Evolutionary conservation across 768 basidiomycete species (phyloP).

Genomic region (Pholiota microspora): DNA sequence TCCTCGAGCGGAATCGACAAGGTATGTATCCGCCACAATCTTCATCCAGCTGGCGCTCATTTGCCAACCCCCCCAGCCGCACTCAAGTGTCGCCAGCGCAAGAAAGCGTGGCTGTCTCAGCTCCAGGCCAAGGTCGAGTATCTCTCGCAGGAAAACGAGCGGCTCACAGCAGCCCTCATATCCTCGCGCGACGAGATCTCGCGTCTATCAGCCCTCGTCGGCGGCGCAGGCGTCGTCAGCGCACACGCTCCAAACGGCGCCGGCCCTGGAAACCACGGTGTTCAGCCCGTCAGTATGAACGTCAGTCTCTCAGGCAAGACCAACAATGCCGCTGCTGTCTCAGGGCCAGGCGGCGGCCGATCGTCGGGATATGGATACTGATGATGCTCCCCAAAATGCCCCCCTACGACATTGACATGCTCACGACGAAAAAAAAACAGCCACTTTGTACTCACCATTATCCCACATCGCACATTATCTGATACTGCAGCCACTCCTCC

Average conservation of each 20-base stretch:
- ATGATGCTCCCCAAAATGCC: not conserved
- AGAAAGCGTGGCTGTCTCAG: conserved; percentile 95
- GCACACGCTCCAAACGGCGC: conserved; percentile 26
- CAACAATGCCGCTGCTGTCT: conserved; percentile 26
- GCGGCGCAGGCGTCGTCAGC: conserved; percentile 56
- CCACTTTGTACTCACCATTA: not conserved
- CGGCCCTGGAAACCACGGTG: conserved; percentile 28
- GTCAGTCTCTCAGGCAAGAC: conserved; percentile 34
- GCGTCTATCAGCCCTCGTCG: conserved; percentile 72
- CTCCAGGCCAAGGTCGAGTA: conserved; percentile 94
- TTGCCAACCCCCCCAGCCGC: conserved; percentile 75
- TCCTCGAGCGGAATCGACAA: conserved; percentile 96
- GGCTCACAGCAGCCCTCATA: conserved; percentile 82
- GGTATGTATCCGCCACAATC: too few species aligned
- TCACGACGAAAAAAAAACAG: conserved; percentile 6
- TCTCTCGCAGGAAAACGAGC: conserved; percentile 92
- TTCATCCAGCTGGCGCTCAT: too few species aligned
- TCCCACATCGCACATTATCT: conserved; percentile 2
- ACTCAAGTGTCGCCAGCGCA: conserved; percentile 97
- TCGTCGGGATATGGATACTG: conserved; percentile 41
- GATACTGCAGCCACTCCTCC: not conserved
- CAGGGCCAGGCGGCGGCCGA: conserved; percentile 29
- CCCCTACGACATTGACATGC: not conserved
- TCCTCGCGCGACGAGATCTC: conserved; percentile 91
- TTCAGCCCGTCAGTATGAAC: conserved; percentile 46